Evolutionary conservation across 306 rosid species (phyloP).

Genomic region (Rosa multiflora): DNA sequence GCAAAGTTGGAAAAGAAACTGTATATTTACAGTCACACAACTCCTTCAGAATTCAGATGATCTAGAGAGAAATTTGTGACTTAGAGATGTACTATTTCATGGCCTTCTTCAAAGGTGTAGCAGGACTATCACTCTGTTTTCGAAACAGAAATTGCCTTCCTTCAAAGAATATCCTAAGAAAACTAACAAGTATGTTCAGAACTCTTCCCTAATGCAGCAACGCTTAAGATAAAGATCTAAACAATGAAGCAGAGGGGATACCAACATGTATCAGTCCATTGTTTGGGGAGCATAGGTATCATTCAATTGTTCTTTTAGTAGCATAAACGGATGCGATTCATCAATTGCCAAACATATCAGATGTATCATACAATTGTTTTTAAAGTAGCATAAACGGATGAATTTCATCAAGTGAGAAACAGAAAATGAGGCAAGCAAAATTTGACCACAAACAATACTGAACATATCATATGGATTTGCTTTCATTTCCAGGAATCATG

Average conservation of each 20-base stretch:
- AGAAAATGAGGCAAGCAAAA: not conserved
- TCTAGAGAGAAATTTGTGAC: not conserved
- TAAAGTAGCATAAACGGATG: not conserved
- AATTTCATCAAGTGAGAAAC: not conserved
- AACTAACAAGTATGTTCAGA: not conserved
- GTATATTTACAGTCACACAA: not conserved
- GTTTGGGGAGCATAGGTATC: not conserved
- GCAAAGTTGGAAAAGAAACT: not conserved
- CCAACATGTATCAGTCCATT: not conserved
- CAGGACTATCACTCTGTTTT: not conserved
- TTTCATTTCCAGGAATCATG: not conserved
- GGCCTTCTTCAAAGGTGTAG: not conserved
- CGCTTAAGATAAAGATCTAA: not conserved
- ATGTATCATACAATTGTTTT: not conserved
- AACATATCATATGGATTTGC: not conserved
- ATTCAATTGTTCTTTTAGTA: not conserved
- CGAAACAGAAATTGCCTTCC: not conserved
- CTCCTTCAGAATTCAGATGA: not conserved
- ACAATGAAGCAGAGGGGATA: not conserved
- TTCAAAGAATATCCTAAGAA: not conserved
- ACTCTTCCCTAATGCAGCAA: slow-evolving; percentile 4
- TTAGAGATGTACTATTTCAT: not conserved
- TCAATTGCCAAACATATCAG: not conserved
- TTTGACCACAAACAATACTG: not conserved
- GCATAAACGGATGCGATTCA: not conserved